Base-by-base conservation (phyloP, 805 yeast genomes). In the Lipomyces mesembrius region DNA sequence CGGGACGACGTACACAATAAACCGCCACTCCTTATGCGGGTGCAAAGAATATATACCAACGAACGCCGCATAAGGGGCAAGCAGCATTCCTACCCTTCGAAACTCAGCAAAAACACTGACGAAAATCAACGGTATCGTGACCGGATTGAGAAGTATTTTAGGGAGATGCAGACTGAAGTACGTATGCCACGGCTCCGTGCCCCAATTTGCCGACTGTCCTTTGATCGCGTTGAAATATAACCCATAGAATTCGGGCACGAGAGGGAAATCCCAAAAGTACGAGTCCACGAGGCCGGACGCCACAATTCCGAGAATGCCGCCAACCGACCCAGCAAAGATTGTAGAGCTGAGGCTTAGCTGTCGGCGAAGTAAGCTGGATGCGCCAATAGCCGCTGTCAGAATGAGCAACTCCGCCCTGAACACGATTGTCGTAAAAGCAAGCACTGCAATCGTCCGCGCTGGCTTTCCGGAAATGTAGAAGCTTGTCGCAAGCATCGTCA, bases 21-120 rank as follows among this genome's bases (percentile, higher is more conserved):
- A 94, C 72, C 98, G 84, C 96, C 96, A 91, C 80, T 94, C 98
- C 76, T 94, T 94, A 74, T 94, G 98, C 2, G 95, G 92, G 77
- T 90, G 95, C 61, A 88, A 76, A 0, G 97, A 92, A 83, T 92
- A 83, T 4, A 86, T 73, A 1, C 80, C 68, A n/a, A 92, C 82
- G 74, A 81, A 93, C 17, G 84, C 60, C 0, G 87, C 54, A 0
- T 89, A 79, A 0, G 91, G 80, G 20, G 84, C 66, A 1, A 84
- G 81, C 34, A 88, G 74, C 27, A 63, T 65, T 14, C 69, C 62
- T n/a, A 71, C 46, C 37, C 71, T 20, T 9, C 71, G 55, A 77
- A 78, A 64, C 79, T 75, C 70, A 77, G 70, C 71, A 78, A 84
- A 68, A 75, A 84, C 73, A 79, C 82, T 68, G 75, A 76, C 69